Conservation (phyloP, 1,139 yeast species). For the Yamadazyma aaseri region DNA sequence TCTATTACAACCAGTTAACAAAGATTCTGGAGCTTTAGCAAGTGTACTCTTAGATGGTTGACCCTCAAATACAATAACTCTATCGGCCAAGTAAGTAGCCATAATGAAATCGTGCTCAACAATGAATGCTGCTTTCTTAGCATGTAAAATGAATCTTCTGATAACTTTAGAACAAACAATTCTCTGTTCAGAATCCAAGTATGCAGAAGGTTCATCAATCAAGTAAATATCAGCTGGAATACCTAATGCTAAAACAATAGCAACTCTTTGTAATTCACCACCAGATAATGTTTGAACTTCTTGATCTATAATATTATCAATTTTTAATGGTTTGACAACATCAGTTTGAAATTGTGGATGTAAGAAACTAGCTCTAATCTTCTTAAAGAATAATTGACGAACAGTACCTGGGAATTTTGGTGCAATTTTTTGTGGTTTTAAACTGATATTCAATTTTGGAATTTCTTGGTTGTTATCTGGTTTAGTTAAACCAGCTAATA, state of each 20-base stretch:
- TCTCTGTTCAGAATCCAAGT: constrained; percentile 99
- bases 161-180: constrained; percentile 97
- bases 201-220: constrained; percentile 98
- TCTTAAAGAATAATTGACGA: constrained; percentile 93
- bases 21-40: constrained; percentile 87
- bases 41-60: constrained; percentile 77
- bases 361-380: constrained; percentile 89
- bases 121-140: constrained; percentile 95
- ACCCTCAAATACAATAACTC: constrained; percentile 98
- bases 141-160: constrained; percentile 91
- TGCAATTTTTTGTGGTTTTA: constrained; percentile 99
- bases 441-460: constrained; percentile 87
- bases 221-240: constrained; percentile 92
- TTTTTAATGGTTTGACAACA: constrained; percentile 91
- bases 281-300: constrained; percentile 97
- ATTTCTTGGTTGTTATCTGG: constrained; percentile 79
- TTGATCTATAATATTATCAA: constrained; percentile 93
- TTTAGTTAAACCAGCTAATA: constrained; percentile 87
- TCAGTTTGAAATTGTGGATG: constrained; percentile 98
- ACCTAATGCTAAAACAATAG: constrained; percentile 93
- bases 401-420: constrained; percentile 99
- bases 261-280: constrained; percentile 99
- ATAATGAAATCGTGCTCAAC: constrained; percentile 99
- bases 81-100: constrained; percentile 98
- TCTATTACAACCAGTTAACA: constrained; percentile 94